Conservation (phyloP, 2,329 filamentous ascomycete species). For the Hymenoscyphus albidus region DNA sequence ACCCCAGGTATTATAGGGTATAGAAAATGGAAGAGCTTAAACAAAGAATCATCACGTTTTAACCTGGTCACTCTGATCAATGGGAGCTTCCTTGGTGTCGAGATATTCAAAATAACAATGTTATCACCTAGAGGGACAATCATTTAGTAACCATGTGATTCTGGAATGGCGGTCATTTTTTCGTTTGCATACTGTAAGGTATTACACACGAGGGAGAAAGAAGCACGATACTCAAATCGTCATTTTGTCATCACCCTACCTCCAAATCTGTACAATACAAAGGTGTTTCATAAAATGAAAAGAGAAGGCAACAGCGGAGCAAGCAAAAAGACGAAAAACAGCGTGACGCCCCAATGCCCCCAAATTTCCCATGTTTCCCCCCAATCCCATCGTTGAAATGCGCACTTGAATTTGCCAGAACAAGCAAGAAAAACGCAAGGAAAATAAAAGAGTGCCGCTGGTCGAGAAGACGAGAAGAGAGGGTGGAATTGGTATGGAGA, state of each 20-base stretch:
- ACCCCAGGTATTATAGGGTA: background rate
- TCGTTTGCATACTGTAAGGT: background rate
- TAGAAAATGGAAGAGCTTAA: background rate
- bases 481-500: slow-evolving; percentile 5
- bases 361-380: slow-evolving; percentile 2
- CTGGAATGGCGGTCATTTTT: background rate
- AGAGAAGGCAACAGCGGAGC: background rate
- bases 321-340: background rate
- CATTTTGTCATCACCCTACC: background rate
- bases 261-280: slow-evolving; percentile 4
- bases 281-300: background rate
- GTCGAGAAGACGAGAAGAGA: background rate
- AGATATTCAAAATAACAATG: background rate
- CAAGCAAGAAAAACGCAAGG: background rate
- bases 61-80: no score
- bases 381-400: slow-evolving; percentile 2
- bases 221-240: background rate
- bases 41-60: background rate
- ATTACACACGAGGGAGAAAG: background rate
- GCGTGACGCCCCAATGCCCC: slow-evolving; percentile 1
- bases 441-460: slow-evolving; percentile 1
- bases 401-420: slow-evolving; percentile 4
- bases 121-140: background rate
- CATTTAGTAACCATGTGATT: background rate
- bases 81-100: no score